These are phyloP conservation scores for Saccharomycopsis sp. DNA, from an alignment of 805 yeast species.

Conservation along the genomic window DNA sequence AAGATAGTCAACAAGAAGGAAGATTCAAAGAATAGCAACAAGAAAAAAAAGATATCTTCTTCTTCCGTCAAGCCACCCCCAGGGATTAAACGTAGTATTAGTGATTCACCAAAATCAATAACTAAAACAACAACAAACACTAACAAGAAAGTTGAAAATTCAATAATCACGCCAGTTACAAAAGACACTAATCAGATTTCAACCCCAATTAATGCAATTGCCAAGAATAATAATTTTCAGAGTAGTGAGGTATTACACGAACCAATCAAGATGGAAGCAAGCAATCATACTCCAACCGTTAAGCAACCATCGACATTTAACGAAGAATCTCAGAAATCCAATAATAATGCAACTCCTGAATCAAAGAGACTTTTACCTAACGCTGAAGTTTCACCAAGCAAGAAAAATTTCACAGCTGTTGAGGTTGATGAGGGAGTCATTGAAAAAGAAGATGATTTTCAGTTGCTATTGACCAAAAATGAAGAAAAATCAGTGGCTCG, in stretches of 20 bases:
- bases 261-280: slow-evolving; percentile 10
- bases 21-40: no score
- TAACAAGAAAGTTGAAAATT: no score
- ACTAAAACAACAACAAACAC: no score
- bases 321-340: background rate
- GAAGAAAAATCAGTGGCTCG: slow-evolving; percentile 2
- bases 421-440: background rate
- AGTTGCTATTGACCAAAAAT: no score
- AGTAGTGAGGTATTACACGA: slow-evolving; percentile 1
- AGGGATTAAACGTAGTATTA: no score
- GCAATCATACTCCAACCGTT: background rate
- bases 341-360: background rate
- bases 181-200: background rate
- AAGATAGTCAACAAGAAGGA: no score
- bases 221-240: background rate
- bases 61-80: no score
- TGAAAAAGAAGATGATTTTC: background rate
- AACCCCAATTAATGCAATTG: background rate
- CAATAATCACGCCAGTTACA: no score
- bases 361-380: slow-evolving; percentile 7
- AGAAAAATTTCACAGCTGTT: slow-evolving; percentile 1
- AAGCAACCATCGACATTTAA: background rate
- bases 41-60: no score
- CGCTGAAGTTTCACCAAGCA: slow-evolving; percentile 6
- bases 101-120: no score